These are phyloP conservation scores for Saprolegnia parasitica DNA, from an alignment of 352 stramenopile genomes.

Conservation along the genomic window DNA sequence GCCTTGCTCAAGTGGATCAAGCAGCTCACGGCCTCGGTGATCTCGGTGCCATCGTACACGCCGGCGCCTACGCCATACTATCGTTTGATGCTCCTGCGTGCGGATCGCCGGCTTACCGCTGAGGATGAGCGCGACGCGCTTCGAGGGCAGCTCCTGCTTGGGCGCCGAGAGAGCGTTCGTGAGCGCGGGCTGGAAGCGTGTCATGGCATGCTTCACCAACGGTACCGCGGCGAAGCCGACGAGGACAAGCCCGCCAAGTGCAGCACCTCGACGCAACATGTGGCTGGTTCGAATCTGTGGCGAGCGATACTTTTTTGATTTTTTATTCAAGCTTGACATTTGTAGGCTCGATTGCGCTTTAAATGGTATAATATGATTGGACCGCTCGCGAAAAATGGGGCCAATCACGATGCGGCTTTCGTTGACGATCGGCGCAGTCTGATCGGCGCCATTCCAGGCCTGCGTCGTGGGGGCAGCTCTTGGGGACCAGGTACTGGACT, in stretches of 20 bases:
- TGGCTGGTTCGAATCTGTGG: neutral
- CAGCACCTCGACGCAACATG: neutral
- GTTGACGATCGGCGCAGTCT: neutral
- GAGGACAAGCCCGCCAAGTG: conserved; percentile 3
- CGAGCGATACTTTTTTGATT: neutral
- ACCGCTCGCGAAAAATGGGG: neutral
- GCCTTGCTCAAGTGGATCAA: conserved; percentile 34
- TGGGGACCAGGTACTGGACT: too few relatives aligned
- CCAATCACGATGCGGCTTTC: neutral
- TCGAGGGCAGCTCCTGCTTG: neutral
- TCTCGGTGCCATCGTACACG: conserved; percentile 40
- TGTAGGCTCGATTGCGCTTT: neutral
- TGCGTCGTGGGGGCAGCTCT: too few relatives aligned
- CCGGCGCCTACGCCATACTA: conserved; percentile 28
- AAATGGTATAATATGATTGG: neutral
- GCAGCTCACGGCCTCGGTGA: conserved; percentile 35
- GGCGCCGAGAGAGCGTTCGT: conserved; percentile 7
- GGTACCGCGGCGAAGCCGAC: conserved; percentile 8
- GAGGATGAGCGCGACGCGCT: conserved; percentile 18
- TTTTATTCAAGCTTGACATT: neutral
- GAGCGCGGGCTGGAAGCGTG: conserved; percentile 16
- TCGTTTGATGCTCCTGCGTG: neutral
- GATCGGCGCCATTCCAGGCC: too few relatives aligned
- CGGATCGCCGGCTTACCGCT: neutral
- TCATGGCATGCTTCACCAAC: conserved; percentile 11